Conservation (phyloP, 768 basidiomycete species). For the Crepidotus variabilis region DNA sequence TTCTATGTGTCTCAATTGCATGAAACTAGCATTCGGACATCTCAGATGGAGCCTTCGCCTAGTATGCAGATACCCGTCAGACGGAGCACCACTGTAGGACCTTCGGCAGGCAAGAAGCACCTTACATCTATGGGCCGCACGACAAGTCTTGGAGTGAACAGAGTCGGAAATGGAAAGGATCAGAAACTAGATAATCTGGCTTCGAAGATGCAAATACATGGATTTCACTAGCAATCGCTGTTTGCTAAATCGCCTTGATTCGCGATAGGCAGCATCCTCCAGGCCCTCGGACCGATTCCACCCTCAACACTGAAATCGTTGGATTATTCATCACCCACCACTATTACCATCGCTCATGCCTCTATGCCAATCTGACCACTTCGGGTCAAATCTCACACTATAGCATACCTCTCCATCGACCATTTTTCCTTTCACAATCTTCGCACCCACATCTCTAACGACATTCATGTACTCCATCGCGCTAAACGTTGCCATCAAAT, state of each 20-base stretch:
- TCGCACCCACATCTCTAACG: neutral
- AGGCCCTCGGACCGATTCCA: too few relatives aligned
- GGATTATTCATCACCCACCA: too few relatives aligned
- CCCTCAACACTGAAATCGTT: too few relatives aligned
- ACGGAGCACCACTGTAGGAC: constrained; percentile 18
- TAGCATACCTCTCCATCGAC: too few relatives aligned
- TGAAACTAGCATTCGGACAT: constrained; percentile 38
- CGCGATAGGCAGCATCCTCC: too few relatives aligned
- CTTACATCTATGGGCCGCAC: neutral
- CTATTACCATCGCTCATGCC: too few relatives aligned
- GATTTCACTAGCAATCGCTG: too few relatives aligned
- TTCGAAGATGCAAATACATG: too few relatives aligned
- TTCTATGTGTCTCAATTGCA: constrained; percentile 32
- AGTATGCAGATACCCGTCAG: constrained; percentile 43
- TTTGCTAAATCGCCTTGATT: too few relatives aligned
- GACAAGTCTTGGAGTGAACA: neutral
- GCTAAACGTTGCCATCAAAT: neutral
- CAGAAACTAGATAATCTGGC: neutral
- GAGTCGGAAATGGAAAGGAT: neutral
- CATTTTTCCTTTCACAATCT: neutral
- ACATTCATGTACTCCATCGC: neutral
- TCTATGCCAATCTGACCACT: too few relatives aligned
- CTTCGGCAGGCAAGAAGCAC: constrained; percentile 14
- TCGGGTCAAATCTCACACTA: too few relatives aligned
- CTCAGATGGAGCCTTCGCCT: constrained; percentile 52